phyloP scores from a whole-genome alignment of 2,329 filamentous ascomycete species.

The Exophiala lecanii-corni region DNA sequence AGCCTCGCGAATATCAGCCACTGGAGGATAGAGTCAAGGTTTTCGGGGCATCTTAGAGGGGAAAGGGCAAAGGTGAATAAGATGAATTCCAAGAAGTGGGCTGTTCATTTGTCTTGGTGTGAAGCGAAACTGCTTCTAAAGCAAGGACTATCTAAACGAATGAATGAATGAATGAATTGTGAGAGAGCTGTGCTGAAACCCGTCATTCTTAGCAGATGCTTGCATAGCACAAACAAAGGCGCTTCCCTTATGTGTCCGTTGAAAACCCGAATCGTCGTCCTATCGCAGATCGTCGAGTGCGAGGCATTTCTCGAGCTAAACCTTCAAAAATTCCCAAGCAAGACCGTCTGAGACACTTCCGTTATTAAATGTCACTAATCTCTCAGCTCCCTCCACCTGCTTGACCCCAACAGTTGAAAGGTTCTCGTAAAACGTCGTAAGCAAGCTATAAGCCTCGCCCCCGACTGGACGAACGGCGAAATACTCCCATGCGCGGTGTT shows the following conservation, averaged over 20 bases:
- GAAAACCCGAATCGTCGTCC: too few species aligned
- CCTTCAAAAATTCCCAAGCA: slow-evolving; percentile 5
- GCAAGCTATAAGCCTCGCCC: slow-evolving; percentile 3
- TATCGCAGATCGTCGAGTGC: not conserved
- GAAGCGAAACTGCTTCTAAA: too few species aligned
- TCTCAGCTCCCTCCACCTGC: slow-evolving; percentile 2
- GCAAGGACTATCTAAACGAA: too few species aligned
- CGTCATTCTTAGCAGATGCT: too few species aligned
- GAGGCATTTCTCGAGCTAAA: slow-evolving; percentile 1
- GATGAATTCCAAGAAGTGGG: too few species aligned
- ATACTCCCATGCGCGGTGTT: not conserved
- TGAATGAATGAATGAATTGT: too few species aligned
- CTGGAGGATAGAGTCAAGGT: slow-evolving; percentile 14
- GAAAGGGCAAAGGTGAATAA: too few species aligned
- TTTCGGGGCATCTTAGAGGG: slow-evolving; percentile 4
- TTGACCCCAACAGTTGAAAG: slow-evolving; percentile 4
- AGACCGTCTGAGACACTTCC: slow-evolving; percentile 2
- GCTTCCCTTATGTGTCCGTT: too few species aligned
- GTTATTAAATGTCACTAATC: slow-evolving; percentile 3
- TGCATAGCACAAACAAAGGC: too few species aligned
- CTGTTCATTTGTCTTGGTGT: too few species aligned
- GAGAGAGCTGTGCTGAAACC: too few species aligned
- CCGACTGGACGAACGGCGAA: slow-evolving; percentile 2
- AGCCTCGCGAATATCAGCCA: slow-evolving; percentile 9
- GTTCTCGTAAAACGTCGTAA: slow-evolving; percentile 1